A percentile compares a stretch with the other conserved stretches of the same genome.
Conservation (phyloP, 257 asterid species). For the Solanum sitiens region DNA sequence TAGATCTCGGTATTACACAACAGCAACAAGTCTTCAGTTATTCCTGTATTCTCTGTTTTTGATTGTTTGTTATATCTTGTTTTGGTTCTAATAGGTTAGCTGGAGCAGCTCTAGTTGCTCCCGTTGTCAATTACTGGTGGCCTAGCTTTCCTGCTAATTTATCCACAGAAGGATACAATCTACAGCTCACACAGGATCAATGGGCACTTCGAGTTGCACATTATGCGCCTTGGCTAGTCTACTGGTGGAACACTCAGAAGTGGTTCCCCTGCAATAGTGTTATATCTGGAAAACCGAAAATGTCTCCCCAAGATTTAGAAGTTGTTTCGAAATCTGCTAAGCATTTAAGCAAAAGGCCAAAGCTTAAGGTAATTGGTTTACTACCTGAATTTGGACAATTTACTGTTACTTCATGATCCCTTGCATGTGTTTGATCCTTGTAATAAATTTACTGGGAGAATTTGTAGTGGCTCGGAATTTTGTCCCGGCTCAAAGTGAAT, state of each 20-base stretch:
- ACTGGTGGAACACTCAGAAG: slow-evolving; percentile 61
- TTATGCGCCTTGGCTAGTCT: slow-evolving; percentile 45
- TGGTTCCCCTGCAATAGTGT: slow-evolving; percentile 53
- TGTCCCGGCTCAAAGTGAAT: not conserved
- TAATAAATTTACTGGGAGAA: not conserved
- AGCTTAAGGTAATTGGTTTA: not conserved
- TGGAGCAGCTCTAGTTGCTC: slow-evolving; percentile 42
- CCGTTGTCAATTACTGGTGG: slow-evolving; percentile 67
- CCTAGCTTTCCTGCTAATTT: slow-evolving; percentile 36
- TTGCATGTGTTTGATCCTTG: not conserved
- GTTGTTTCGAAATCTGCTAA: slow-evolving; percentile 10
- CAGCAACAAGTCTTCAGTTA: not conserved
- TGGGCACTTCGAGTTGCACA: slow-evolving; percentile 55
- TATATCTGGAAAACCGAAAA: slow-evolving; percentile 22
- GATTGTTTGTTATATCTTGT: not conserved
- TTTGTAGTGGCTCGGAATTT: too few species aligned
- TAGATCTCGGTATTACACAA: not conserved
- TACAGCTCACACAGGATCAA: too few species aligned
- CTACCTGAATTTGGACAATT: not conserved
- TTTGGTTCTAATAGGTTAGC: slow-evolving; percentile 31
- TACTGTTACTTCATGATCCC: not conserved
- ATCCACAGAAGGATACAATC: slow-evolving; percentile 33
- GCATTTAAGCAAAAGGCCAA: not conserved
- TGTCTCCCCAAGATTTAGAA: slow-evolving; percentile 32
- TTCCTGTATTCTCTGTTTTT: not conserved